Base-by-base conservation (phyloP, 2,329 filamentous ascomycete species). In the Ceratocystis destructans region DNA sequence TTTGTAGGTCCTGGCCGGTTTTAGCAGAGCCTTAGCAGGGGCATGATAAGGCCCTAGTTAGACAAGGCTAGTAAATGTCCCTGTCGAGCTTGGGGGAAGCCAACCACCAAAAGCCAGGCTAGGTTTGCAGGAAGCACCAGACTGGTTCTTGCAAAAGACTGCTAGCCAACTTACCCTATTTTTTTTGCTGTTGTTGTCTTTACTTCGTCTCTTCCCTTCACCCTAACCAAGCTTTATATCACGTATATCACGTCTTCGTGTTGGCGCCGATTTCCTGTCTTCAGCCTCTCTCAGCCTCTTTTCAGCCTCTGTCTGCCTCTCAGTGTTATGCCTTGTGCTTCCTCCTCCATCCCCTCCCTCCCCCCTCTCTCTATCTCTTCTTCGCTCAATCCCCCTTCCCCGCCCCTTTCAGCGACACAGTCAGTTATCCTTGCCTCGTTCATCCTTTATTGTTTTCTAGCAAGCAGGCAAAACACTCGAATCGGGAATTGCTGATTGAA, bases 331-430 rank as follows among this genome's bases (percentile, higher is more conserved):
- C n/a, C 61, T 28, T 25, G 12, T 15, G 44, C 44, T 50, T 46
- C 59, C 22, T n/a, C 20, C 2, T 12, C 37, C 37, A 41, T 41
- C 37, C 37, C 37, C 37, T 41, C 37, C 12, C 37, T 41, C 37
- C 10, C 37, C 37, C 37, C 37, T 41, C 37, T 41, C 37, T 41
- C 37, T 41, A 41, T 41, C 37, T 41, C 5, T 41, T 41, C 37
- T 41, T 41, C 37, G 12, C 37, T 41, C 37, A 41, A 41, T 41
- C 28, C 53, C 22, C 53, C 53, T 57, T 57, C 53, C 53, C 25
- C 61, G 61, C 61, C 61, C 44, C 53, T 57, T 57, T 57, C 53
- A 25, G 31, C 53, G 28, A 31, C 48, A 17, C 62, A 25, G 31
- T 45, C 28, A 20, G 22, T 5, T 53, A 64, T 53, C 62, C 45